phyloP scores from a whole-genome alignment of 2,329 filamentous ascomycete genomes.

The Dactylella cylindrospora region DNA sequence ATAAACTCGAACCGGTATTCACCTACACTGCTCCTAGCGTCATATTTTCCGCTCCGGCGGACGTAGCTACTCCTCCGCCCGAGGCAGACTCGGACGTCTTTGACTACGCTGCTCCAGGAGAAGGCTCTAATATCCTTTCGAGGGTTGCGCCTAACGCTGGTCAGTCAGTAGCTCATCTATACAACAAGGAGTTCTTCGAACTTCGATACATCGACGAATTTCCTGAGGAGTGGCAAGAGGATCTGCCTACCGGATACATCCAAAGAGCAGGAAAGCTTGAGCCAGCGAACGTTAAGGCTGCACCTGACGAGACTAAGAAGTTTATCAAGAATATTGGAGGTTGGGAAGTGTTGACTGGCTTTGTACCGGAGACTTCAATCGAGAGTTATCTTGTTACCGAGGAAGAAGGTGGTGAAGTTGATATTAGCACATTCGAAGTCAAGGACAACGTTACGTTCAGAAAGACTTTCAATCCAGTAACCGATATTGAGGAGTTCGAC shows the following conservation, averaged over 20 bases:
- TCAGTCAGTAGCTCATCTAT: slow-evolving; percentile 4
- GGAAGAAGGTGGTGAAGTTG: slow-evolving; percentile 1
- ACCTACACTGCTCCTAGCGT: slow-evolving; percentile 35
- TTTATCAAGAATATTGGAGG: slow-evolving; percentile 26
- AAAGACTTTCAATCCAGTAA: slow-evolving; percentile 27
- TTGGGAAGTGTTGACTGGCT: slow-evolving; percentile 40
- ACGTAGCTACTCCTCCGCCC: slow-evolving; percentile 8
- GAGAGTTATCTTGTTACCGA: slow-evolving; percentile 27
- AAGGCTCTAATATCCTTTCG: slow-evolving; percentile 2
- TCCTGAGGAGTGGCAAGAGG: slow-evolving; percentile 39
- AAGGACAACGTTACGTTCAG: slow-evolving; percentile 34
- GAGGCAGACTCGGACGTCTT: slow-evolving; percentile 31
- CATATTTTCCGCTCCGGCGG: slow-evolving; percentile 28
- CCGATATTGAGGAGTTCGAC: slow-evolving; percentile 22
- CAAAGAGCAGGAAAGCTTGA: slow-evolving; percentile 39
- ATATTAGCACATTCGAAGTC: slow-evolving; percentile 19
- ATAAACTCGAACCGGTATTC: slow-evolving; percentile 40
- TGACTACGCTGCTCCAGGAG: slow-evolving; percentile 16
- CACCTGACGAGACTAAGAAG: slow-evolving; percentile 23
- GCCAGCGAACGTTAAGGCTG: slow-evolving; percentile 26
- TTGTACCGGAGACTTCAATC: slow-evolving; percentile 36
- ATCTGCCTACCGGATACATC: slow-evolving; percentile 35
- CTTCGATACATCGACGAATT: slow-evolving; percentile 42
- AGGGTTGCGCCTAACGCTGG: not conserved
- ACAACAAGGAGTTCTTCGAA: slow-evolving; percentile 27